A percentile compares a stretch with the other conserved stretches of the same genome.
Conservation (phyloP, 2,329 filamentous ascomycete species). For the Dactylellina sp. region DNA sequence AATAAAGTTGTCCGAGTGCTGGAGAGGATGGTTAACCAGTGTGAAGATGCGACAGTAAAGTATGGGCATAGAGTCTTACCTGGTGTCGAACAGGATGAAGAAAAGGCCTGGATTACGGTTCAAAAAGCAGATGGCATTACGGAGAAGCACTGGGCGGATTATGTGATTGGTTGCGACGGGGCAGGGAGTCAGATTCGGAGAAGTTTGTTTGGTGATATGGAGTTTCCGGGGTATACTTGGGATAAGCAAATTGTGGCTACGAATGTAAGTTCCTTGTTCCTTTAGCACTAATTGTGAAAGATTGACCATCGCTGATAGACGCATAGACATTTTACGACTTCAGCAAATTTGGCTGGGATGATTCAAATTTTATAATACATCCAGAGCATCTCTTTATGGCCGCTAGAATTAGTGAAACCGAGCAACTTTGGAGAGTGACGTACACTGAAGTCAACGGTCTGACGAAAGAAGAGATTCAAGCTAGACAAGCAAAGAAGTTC, state of each 20-base stretch:
- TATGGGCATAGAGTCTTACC: conserved; percentile 67
- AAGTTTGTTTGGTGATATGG: conserved; percentile 67
- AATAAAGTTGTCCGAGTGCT: conserved; percentile 65
- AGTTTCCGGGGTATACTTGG: conserved; percentile 72
- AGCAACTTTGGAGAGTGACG: conserved; percentile 73
- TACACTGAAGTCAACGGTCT: conserved; percentile 72
- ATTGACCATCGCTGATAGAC: conserved; percentile 25
- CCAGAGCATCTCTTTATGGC: conserved; percentile 74
- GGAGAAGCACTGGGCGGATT: conserved; percentile 66
- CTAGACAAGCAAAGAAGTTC: conserved; percentile 70
- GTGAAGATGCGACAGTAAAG: conserved; percentile 63
- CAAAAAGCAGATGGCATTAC: conserved; percentile 32
- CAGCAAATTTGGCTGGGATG: conserved; percentile 68
- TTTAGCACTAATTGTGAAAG: conserved; percentile 13
- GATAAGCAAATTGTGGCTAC: conserved; percentile 73
- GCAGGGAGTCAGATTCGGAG: conserved; percentile 67
- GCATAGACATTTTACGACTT: conserved; percentile 73
- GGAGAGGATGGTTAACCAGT: conserved; percentile 63
- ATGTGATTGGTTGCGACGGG: conserved; percentile 71
- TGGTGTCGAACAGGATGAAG: conserved; percentile 66
- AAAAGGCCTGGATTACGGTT: conserved; percentile 40
- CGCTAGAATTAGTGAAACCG: conserved; percentile 69
- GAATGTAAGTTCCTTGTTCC: conserved; percentile 66
- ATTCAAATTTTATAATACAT: conserved; percentile 73
- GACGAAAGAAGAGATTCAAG: conserved; percentile 68